Evolutionary conservation across 805 yeast species (phyloP).

Genomic region (Saturnispora gosingensis): DNA sequence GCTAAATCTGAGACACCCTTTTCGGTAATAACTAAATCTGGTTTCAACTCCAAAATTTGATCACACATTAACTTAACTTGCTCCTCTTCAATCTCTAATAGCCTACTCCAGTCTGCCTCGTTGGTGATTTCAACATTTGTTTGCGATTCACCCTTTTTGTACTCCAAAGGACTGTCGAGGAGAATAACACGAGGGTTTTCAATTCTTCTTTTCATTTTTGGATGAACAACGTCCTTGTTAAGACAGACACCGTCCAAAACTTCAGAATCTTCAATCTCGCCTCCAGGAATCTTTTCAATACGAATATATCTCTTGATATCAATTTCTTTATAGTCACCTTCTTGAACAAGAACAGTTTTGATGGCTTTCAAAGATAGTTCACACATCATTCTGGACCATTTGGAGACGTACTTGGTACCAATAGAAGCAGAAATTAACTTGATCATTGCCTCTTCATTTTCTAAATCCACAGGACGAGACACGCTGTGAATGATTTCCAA

Average conservation of each 20-base stretch:
- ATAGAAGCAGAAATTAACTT: conserved; percentile 82
- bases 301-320: conserved; percentile 90
- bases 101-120: conserved; percentile 93
- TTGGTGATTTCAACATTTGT: conserved; percentile 95
- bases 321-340: conserved; percentile 62
- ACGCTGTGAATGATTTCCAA: conserved; percentile 77
- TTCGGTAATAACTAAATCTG: conserved; percentile 92
- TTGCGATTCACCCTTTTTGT: conserved; percentile 98
- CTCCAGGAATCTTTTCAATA: conserved; percentile 96
- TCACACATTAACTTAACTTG: conserved; percentile 86
- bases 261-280: conserved; percentile 82
- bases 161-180: conserved; percentile 94
- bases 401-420: conserved; percentile 88
- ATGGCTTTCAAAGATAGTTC: conserved; percentile 80
- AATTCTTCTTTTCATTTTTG: conserved; percentile 87
- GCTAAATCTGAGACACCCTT: conserved; percentile 98
- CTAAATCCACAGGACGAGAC: conserved; percentile 73
- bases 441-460: conserved; percentile 79
- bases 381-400: conserved; percentile 92
- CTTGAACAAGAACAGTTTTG: conserved; percentile 63
- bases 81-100: conserved; percentile 94
- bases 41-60: conserved; percentile 72
- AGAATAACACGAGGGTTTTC: conserved; percentile 83
- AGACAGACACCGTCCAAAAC: conserved; percentile 88
- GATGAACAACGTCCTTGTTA: conserved; percentile 97